A percentile compares a stretch with the other conserved stretches of the same genome.
Evolutionary conservation across 331 rosid species (phyloP).

Genomic region (Telfairia occidentalis): DNA sequence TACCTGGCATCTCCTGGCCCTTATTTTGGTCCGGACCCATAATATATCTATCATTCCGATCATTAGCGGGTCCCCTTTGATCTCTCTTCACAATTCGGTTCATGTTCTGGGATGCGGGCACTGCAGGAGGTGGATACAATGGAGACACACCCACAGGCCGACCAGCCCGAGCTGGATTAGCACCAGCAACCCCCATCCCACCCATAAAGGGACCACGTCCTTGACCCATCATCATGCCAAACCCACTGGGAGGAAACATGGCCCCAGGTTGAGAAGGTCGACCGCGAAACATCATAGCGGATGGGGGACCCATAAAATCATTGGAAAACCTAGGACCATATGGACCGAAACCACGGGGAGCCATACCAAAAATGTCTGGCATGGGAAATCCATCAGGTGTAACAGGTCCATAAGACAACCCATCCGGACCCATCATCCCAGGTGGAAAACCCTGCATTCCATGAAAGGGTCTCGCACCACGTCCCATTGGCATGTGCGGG

Average conservation of each 20-base stretch:
- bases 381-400: slow-evolving; percentile 83
- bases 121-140: slow-evolving; percentile 71
- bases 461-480: slow-evolving; percentile 87
- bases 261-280: slow-evolving; percentile 82
- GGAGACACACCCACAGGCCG: slow-evolving; percentile 75
- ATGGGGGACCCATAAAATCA: slow-evolving; percentile 67
- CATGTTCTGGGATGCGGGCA: slow-evolving; percentile 38
- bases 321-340: slow-evolving; percentile 85
- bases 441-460: slow-evolving; percentile 90
- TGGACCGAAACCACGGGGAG: slow-evolving; percentile 72
- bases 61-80: slow-evolving; percentile 44
- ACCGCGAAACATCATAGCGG: slow-evolving; percentile 90
- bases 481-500: slow-evolving; percentile 80
- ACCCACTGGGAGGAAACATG: slow-evolving; percentile 75
- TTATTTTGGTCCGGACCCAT: slow-evolving; percentile 52
- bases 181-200: slow-evolving; percentile 75
- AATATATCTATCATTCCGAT: slow-evolving; percentile 57
- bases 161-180: slow-evolving; percentile 52
- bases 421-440: slow-evolving; percentile 85
- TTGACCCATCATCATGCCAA: slow-evolving; percentile 97
- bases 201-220: slow-evolving; percentile 91
- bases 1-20: slow-evolving; percentile 56
- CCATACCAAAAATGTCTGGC: slow-evolving; percentile 82
- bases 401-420: slow-evolving; percentile 75
- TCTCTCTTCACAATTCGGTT: slow-evolving; percentile 56